These are phyloP conservation scores for Linaria vulgaris DNA, from an alignment of 257 asterid species.

Conservation along the genomic window DNA sequence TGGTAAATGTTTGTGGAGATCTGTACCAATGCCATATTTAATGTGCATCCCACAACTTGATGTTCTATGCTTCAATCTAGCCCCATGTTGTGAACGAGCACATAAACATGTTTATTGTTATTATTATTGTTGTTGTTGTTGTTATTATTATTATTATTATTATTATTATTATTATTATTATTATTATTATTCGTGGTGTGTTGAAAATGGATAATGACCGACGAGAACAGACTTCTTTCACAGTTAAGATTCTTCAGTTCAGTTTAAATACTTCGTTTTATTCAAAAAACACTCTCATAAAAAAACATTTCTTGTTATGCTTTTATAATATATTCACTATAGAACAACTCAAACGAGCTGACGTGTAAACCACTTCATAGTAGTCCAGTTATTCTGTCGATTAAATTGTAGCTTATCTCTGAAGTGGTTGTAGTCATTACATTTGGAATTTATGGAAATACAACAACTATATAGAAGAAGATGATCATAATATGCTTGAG, in stretches of 20 bases:
- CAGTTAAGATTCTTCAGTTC: background rate
- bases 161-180: background rate
- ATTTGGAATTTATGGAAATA: background rate
- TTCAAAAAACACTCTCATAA: background rate
- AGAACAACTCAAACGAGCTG: background rate
- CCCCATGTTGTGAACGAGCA: background rate
- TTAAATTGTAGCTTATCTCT: slow-evolving; percentile 2
- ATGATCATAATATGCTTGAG: background rate
- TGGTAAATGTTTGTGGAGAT: slow-evolving; percentile 1
- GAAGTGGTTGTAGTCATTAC: background rate
- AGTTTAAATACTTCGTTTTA: background rate
- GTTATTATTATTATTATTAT: background rate
- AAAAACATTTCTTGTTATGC: slow-evolving; percentile 2
- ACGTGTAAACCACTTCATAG: background rate
- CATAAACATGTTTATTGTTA: background rate
- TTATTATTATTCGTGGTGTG: background rate
- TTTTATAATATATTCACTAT: background rate
- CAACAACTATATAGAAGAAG: background rate
- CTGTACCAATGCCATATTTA: background rate
- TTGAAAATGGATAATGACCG: background rate
- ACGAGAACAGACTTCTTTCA: background rate
- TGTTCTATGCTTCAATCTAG: slow-evolving; percentile 9
- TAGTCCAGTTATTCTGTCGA: background rate
- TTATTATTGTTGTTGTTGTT: background rate
- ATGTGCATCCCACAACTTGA: background rate